A percentile compares a stretch with the other conserved stretches of the same genome.
Evolutionary conservation across 768 basidiomycete species (phyloP).

Genomic region (Tylopilus intermedius): DNA sequence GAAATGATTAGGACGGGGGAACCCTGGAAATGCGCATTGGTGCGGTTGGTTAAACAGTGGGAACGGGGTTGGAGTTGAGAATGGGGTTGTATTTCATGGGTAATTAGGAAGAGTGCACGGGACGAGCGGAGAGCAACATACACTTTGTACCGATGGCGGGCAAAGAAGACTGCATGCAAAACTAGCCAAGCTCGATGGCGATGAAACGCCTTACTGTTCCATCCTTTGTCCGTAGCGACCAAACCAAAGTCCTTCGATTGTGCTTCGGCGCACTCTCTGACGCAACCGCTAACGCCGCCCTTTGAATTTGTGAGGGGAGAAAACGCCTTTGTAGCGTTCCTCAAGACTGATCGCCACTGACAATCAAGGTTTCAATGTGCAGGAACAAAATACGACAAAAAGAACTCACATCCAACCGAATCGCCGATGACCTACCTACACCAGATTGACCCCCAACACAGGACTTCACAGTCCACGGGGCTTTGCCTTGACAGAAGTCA

Average conservation of each 20-base stretch:
- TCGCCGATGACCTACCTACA: conserved; percentile 72
- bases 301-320: conserved; percentile 72
- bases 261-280: conserved; percentile 76
- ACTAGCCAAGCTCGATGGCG: neutral
- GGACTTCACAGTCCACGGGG: conserved; percentile 68
- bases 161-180: conserved; percentile 38
- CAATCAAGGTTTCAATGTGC: neutral
- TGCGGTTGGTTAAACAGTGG: conserved; percentile 2
- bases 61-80: conserved; percentile 6
- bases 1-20: conserved; percentile 1
- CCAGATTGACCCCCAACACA: conserved; percentile 73
- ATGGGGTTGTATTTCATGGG: neutral
- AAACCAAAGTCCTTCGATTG: conserved; percentile 72
- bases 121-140: conserved; percentile 2
- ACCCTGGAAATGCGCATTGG: conserved; percentile 6
- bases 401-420: conserved; percentile 48
- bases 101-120: neutral
- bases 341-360: conserved; percentile 66
- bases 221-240: conserved; percentile 77
- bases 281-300: conserved; percentile 71
- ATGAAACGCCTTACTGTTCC: conserved; percentile 45
- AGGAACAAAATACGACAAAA: neutral
- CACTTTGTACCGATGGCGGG: conserved; percentile 21
- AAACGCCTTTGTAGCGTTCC: conserved; percentile 65
- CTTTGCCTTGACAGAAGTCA: conserved; percentile 28